Evolutionary conservation across 176 grass and related monocot genomes (phyloP), one percentile per base, ranked within the genome.

Genomic region (Pontederia paniculata): DNA sequence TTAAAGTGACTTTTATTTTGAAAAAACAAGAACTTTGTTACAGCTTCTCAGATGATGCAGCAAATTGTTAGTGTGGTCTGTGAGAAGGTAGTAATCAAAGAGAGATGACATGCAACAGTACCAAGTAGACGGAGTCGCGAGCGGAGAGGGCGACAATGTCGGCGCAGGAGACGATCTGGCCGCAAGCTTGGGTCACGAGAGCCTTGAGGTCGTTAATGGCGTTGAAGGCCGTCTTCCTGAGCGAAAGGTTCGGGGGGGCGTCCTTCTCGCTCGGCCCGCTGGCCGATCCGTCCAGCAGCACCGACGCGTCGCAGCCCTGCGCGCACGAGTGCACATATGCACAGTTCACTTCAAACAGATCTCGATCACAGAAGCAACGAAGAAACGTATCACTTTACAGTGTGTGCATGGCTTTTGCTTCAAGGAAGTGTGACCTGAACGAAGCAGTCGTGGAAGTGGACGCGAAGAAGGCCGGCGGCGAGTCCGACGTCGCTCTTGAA

Each of bases 361-460:
- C n/a, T n/a, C 10, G 54, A 9, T 10, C 9, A 58, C 10, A 18
- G 10, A 18, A 58, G 8, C 20, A 58, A 58, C 20, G 54, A n/a
- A n/a, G n/a, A n/a, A n/a, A n/a, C n/a, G n/a, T n/a, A n/a, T n/a
- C n/a, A n/a, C n/a, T n/a, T n/a, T n/a, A n/a, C n/a, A n/a, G n/a
- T n/a, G n/a, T n/a, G n/a, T n/a, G n/a, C n/a, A n/a, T n/a, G n/a
- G n/a, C n/a, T n/a, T n/a, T n/a, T n/a, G n/a, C n/a, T n/a, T n/a
- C n/a, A n/a, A n/a, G n/a, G n/a, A n/a, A n/a, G n/a, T n/a, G n/a
- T 37, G 19, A 73, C 77, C 63, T 89, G 77, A 15, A 89, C 77
- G 74, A 89, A 89, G 66, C 86, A 89, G 72, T 89, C 86, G 23
- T 89, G 86, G 77, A 89, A 89, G 66, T 89, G 81, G 62, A 85